Base-by-base conservation (phyloP, 208 protist species). In the Wallacemonas sp. region DNA sequence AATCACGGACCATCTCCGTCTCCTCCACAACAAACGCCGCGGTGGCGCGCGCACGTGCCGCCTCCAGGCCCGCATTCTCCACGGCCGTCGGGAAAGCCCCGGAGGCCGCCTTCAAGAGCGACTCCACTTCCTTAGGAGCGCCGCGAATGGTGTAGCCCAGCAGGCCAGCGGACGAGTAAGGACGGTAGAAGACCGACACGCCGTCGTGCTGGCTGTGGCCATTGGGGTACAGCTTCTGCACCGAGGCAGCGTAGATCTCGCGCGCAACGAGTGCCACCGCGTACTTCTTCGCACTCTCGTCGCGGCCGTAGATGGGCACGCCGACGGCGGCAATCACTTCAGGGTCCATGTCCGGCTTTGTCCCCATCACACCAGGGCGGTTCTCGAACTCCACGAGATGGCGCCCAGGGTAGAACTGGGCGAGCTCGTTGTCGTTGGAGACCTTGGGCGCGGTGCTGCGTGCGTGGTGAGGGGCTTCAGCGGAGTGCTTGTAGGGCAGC, bases 311-410 rank as follows among this genome's bases (percentile, higher is more conserved):
- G 24, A 68, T 22, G 24, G 69, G 41, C 33, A 84, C 81, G 21
- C 89, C 89, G 24, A 94, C 63, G 30, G 89, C 89, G 33, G 78
- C 85, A 60, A 92, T 81, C 37, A 91, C 72, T 57, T 92, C 85
- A 9, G 73, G 36, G 22, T 91, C 72, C 85, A 94, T 92, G 75
- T 92, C 83, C n/a, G 85, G 88, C 66, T 85, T 77, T 22, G 88
- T 87, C 37, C 85, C 81, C 88, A 94, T 94, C 3, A 63, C 81
- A 21, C 68, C 67, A n/a, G 78, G 79, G 27, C 89, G 83, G 33
- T 71, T 66, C 72, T 94, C 89, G 70, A 80, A 84, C 57, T 81
- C 70, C 1, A 89, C 71, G 19, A 42, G 29, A 57, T 91, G 77
- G 33, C 78, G 69, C 21, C 79, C 83, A 2, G 76, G 71, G 71